Evolutionary conservation across 192 early-diverging fungal genomes (phyloP), one percentile per base, ranked within the genome.

Genomic region (Gamsiella multidivaricata): DNA sequence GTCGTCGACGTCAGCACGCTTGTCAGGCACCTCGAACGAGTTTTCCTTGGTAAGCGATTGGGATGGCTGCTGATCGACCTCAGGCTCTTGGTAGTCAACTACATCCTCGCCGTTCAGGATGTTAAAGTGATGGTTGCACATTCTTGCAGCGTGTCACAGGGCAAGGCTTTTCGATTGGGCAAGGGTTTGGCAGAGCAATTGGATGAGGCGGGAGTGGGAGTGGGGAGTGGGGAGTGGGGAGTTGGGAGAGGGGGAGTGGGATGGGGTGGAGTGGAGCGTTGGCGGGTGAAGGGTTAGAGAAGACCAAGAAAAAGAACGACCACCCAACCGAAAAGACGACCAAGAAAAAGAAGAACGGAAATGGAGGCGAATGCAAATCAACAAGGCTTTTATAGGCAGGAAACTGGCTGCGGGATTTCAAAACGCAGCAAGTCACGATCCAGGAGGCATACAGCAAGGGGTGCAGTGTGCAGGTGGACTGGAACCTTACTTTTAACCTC

Each of bases 61-160:
- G n/a, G 42, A 45, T 20, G 64, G 61, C 26, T 28, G 17, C 4
- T 65, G 25, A 50, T 51, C 33, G 14, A 49, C 20, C 7, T 50
- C 36, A n/a, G 47, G 41, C 7, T 54, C n/a, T 37, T 33, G 39
- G 69, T 61, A 39, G 52, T 12, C 23, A 17, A 39, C 10, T 7
- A 28, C 49, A 10, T 78, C 65, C 31, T 78, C 74, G 29, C 53
- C 74, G 29, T 63, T 29, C 28, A 69, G 15, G 43, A 45, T 49
- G 41, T 78, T 66, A 25, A 68, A 56, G 46, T 78, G 74, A 20
- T 78, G 65, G 65, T 78, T 67, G 61, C 74, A 78, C 74, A 78
- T 78, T 43, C 7, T 18, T 63, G 28, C 43, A 50, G 37, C 18
- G 17, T 54, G 7, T 6, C n/a, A 20, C 9, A 20, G 6, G 11